Percentiles rank a stretch among this genome's conserved stretches.
These are phyloP conservation scores for Harringtonia lauricola DNA, from an alignment of 2,329 filamentous ascomycete species.

Conservation along the genomic window DNA sequence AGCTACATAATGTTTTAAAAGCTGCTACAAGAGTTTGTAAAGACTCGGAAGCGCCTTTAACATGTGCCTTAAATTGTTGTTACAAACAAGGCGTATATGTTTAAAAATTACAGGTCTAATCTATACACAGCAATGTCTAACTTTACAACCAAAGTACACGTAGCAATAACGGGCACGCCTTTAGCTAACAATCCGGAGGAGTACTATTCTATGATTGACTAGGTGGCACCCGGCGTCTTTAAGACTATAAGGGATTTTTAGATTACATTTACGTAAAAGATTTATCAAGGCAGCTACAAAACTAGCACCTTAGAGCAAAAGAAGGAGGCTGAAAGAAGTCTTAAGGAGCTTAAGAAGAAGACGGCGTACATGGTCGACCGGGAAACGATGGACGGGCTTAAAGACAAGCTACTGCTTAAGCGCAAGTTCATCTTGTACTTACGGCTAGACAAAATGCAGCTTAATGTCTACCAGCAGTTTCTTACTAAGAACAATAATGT, in stretches of 20 bases:
- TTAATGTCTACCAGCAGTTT: conserved; percentile 45
- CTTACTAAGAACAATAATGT: conserved; percentile 16
- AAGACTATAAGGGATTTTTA: conserved; percentile 59
- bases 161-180: conserved; percentile 80
- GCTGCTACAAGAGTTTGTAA: conserved; percentile 16
- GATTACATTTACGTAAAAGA: conserved; percentile 59
- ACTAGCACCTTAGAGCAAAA: conserved; percentile 51
- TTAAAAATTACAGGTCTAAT: conserved; percentile 55
- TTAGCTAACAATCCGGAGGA: conserved; percentile 75
- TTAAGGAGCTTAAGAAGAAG: conserved; percentile 59
- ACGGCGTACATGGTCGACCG: conserved; percentile 72
- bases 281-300: conserved; percentile 56
- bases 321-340: conserved; percentile 50
- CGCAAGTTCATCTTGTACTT: conserved; percentile 73
- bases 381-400: conserved; percentile 55
- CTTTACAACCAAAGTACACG: conserved; percentile 58
- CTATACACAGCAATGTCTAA: conserved; percentile 40
- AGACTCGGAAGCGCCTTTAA: conserved; percentile 16
- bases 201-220: conserved; percentile 79
- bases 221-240: conserved; percentile 72
- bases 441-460: conserved; percentile 56
- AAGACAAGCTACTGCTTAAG: conserved; percentile 59
- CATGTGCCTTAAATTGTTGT: conserved; percentile 61
- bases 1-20: conserved; percentile 60
- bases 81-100: conserved; percentile 72